Base-by-base conservation (phyloP, 2,329 filamentous ascomycete genomes). In the Colletotrichum graminicola region DNA sequence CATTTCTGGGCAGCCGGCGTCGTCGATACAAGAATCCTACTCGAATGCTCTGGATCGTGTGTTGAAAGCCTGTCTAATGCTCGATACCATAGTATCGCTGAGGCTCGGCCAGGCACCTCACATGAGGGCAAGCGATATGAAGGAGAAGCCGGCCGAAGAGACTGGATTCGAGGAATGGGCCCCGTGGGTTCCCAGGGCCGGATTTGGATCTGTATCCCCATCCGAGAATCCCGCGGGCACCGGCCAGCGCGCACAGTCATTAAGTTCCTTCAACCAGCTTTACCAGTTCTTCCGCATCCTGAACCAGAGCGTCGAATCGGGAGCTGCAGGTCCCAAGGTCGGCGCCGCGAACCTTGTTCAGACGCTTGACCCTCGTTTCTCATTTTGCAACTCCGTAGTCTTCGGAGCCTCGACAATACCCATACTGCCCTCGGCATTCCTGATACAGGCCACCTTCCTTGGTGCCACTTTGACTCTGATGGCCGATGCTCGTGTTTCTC, bases 121-220 rank as follows among this genome's bases (percentile, higher is more conserved):
- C 76, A 82, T 91, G 66, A 77, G 80, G 12, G 81, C 83, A 18
- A 85, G 89, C 62, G 77, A 88, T 34, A 79, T 82, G n/a, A 78
- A 80, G 47, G 77, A 78, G 62, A 70, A 85, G 39, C 85, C 85
- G 3, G 81, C 92, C 2, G 84, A 88, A 34, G 90, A 93, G 78
- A 90, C 92, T 75, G 90, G 90, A 1, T 81, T 91, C 26, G 92
- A 94, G 76, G 91, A 94, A 80, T 94, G 92, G 92, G 89, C 92
- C 74, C 89, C 90, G 1, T 94, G 92, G 92, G 84, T 85, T 23
- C 87, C 90, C 34, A 84, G 84, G 71, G 75, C 77, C 5, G 81
- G 79, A 3, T 83, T 84, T 60, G 81, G 81, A 5, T 60, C 71
- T 60, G 81, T 78, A 3, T 83, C 84, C 59, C 80, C 81, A 4